Conservation (phyloP, 1,139 yeast genomes). For the Diutina catenulata region DNA sequence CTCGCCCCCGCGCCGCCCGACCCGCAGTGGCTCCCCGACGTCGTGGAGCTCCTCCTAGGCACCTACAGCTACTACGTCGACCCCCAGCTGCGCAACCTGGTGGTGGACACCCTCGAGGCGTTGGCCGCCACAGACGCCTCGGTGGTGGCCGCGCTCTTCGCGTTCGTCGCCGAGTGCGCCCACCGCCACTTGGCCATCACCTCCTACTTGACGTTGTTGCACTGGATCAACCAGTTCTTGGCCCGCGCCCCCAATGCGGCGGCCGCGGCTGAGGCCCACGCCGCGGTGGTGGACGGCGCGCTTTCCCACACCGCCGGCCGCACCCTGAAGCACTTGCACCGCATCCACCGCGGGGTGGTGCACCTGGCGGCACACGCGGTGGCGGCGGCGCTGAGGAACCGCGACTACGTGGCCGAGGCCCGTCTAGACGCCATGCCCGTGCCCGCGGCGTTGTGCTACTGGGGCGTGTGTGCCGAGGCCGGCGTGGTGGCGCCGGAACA, state of each 20-base stretch:
- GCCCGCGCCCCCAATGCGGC: neutral
- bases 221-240: constrained; percentile 36
- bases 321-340: neutral
- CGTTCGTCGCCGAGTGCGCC: constrained; percentile 26
- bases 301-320: neutral
- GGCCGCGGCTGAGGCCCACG: neutral
- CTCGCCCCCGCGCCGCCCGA: no score
- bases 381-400: constrained; percentile 2
- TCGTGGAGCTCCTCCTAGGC: constrained; percentile 18
- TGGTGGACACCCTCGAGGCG: constrained; percentile 23
- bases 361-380: constrained; percentile 2
- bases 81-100: constrained; percentile 29
- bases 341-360: neutral
- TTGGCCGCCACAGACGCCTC: constrained; percentile 21
- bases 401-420: neutral
- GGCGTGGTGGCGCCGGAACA: neutral
- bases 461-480: neutral
- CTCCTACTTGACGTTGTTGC: constrained; percentile 43
- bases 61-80: constrained; percentile 44
- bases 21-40: no score
- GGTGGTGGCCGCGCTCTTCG: constrained; percentile 21
- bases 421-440: neutral
- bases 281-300: neutral
- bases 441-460: neutral
- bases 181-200: constrained; percentile 31